Evolutionary conservation across 768 basidiomycete genomes (phyloP).

Genomic region (Agrocybe pediades): DNA sequence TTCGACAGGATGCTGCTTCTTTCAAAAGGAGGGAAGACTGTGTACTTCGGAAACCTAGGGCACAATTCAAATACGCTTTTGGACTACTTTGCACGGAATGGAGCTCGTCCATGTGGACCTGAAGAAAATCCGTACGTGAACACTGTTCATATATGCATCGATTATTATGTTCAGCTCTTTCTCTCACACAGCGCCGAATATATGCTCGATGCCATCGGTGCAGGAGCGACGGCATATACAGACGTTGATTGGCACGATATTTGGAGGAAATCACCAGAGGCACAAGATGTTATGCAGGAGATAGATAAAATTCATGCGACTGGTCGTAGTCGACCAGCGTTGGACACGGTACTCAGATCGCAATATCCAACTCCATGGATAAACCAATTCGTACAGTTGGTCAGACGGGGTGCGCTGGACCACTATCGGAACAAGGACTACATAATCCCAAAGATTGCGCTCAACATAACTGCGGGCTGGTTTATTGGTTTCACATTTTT

Average conservation of each 20-base stretch:
- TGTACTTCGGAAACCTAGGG: slow-evolving; percentile 78
- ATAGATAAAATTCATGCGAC: slow-evolving; percentile 48
- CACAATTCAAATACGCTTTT: slow-evolving; percentile 60
- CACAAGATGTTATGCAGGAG: slow-evolving; percentile 29
- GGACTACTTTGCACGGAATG: slow-evolving; percentile 72
- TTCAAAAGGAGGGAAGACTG: slow-evolving; percentile 73
- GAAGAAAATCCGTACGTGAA: slow-evolving; percentile 69
- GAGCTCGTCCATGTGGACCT: slow-evolving; percentile 57
- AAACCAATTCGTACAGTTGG: slow-evolving; percentile 44
- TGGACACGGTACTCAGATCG: slow-evolving; percentile 35
- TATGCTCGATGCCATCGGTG: slow-evolving; percentile 76
- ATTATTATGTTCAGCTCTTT: background rate
- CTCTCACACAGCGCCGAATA: slow-evolving; percentile 47
- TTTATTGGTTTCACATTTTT: slow-evolving; percentile 66
- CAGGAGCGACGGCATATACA: slow-evolving; percentile 61
- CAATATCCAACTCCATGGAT: slow-evolving; percentile 55
- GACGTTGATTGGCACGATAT: slow-evolving; percentile 52
- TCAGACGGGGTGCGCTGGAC: slow-evolving; percentile 42
- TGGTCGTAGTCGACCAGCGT: slow-evolving; percentile 41
- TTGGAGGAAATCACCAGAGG: slow-evolving; percentile 56
- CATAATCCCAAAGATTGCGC: slow-evolving; percentile 53
- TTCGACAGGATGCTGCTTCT: slow-evolving; percentile 79
- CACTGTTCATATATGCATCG: background rate
- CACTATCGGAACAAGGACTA: slow-evolving; percentile 62
- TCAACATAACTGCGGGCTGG: slow-evolving; percentile 53